A percentile compares a stretch with the other conserved stretches of the same genome.
phyloP scores from a whole-genome alignment of 192 early-diverging fungal genomes.

The Linnemannia zychae region DNA sequence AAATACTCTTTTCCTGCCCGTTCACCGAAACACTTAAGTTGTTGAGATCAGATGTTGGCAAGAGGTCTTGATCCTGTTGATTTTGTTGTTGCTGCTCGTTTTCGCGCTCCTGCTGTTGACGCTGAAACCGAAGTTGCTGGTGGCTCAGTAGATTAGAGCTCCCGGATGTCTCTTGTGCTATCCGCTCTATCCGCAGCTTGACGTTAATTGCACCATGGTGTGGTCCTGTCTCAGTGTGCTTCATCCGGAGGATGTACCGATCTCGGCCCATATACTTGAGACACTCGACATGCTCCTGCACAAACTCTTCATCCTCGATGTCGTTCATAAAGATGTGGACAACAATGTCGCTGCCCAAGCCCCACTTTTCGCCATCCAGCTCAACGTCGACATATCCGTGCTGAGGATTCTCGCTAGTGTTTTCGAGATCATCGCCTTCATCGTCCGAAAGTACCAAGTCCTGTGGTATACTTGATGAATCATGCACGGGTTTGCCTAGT shows the following conservation, averaged over 20 bases:
- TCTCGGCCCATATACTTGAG: constrained; percentile 55
- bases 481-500: constrained; percentile 4
- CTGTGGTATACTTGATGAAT: constrained; percentile 32
- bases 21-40: constrained; percentile 45
- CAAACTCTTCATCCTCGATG: constrained; percentile 55
- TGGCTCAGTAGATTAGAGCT: constrained; percentile 32
- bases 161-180: constrained; percentile 26
- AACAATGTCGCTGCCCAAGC: constrained; percentile 45
- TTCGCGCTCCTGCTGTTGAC: constrained; percentile 28
- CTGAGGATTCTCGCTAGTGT: not conserved
- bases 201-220: constrained; percentile 48
- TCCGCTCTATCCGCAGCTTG: constrained; percentile 48
- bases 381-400: constrained; percentile 54
- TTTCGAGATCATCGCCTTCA: constrained; percentile 36
- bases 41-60: constrained; percentile 8
- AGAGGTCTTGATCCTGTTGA: not conserved
- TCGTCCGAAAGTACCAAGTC: constrained; percentile 46
- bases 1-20: constrained; percentile 44
- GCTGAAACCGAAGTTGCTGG: constrained; percentile 36
- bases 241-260: constrained; percentile 53
- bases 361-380: constrained; percentile 57
- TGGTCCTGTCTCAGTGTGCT: constrained; percentile 39
- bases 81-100: constrained; percentile 5
- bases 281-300: constrained; percentile 54
- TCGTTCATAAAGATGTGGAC: constrained; percentile 58